These are phyloP conservation scores for Monosporascus sp. DNA, from an alignment of 2,329 filamentous ascomycete species.

Conservation along the genomic window DNA sequence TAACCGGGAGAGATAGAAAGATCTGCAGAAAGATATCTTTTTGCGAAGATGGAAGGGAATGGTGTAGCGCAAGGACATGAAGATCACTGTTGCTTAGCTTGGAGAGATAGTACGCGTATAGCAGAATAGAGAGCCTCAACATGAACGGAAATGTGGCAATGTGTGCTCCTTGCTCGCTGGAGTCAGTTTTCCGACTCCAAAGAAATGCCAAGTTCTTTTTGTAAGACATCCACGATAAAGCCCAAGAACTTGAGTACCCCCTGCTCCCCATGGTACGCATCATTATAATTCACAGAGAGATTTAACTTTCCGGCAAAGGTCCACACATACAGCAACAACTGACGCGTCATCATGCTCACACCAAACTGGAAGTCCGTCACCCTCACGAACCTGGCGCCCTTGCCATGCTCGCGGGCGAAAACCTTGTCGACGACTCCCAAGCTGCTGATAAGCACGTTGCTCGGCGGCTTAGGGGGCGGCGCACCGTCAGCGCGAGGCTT, in stretches of 20 bases:
- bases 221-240: neutral
- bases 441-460: conserved; percentile 3
- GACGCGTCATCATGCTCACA: conserved; percentile 3
- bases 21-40: too few species aligned
- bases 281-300: conserved; percentile 2
- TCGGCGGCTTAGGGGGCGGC: neutral
- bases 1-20: too few species aligned
- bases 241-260: neutral
- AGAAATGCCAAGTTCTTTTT: neutral
- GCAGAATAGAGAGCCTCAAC: too few species aligned
- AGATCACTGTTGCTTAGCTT: too few species aligned
- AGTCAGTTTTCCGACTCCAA: neutral
- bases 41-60: too few species aligned
- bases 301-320: neutral
- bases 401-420: neutral
- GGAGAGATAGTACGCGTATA: too few species aligned
- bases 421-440: conserved; percentile 2
- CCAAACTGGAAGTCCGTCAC: conserved; percentile 3
- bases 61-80: too few species aligned
- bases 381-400: neutral
- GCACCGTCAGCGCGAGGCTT: neutral
- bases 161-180: neutral
- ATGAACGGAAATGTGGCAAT: neutral
- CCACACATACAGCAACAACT: conserved; percentile 4
- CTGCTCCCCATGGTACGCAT: neutral